A percentile compares a stretch with the other conserved stretches of the same genome.
Conservation (phyloP, 1,284 basidiomycete genomes). For the Ganoderma resinaceum region DNA sequence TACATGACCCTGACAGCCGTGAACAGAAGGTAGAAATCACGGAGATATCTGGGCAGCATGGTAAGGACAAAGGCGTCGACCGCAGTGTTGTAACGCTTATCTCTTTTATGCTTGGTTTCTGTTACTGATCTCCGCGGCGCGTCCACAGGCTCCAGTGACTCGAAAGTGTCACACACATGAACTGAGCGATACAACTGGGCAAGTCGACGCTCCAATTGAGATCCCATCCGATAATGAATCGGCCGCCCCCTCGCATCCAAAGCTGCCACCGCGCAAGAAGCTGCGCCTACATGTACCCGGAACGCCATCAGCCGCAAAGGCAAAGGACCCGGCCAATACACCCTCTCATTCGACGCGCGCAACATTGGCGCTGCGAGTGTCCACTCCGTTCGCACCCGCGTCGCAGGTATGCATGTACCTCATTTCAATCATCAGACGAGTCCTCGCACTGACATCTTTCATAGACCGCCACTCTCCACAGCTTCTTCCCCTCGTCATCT, state of each 20-base stretch:
- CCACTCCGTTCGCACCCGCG: background rate
- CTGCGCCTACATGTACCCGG: background rate
- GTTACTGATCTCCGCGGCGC: no score
- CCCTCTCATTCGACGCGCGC: background rate
- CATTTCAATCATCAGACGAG: background rate
- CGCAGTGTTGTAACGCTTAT: background rate
- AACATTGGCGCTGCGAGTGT: background rate
- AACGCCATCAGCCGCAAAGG: background rate
- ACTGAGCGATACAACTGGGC: background rate
- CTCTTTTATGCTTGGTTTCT: background rate
- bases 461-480: background rate
- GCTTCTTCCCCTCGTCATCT: background rate
- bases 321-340: background rate
- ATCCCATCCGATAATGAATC: background rate
- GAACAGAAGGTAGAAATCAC: background rate
- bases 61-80: background rate
- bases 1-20: background rate
- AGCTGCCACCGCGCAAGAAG: background rate
- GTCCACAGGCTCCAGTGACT: background rate
- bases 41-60: background rate
- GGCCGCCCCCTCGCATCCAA: background rate
- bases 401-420: background rate
- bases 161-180: background rate
- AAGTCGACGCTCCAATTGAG: background rate
- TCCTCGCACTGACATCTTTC: background rate